Evolutionary conservation across 225 moss, liverwort and hornwort species (phyloP).

Genomic region (Anthoceros angustus): DNA sequence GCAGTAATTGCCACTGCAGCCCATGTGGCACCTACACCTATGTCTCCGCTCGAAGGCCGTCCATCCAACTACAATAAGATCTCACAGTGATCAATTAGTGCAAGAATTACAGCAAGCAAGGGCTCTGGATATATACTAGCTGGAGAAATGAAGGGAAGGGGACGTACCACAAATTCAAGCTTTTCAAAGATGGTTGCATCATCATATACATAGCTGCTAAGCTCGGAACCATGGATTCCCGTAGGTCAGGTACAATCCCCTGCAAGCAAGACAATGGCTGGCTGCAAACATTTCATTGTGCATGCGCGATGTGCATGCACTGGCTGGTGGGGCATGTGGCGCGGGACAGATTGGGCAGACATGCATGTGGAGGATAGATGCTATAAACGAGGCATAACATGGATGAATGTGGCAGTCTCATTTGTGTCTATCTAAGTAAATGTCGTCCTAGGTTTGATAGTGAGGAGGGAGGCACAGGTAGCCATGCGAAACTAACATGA

Average conservation of each 20-base stretch:
- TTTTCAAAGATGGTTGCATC: conserved; percentile 44
- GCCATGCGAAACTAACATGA: too few species aligned
- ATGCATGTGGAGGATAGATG: too few species aligned
- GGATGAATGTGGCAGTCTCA: too few species aligned
- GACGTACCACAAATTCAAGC: conserved; percentile 90
- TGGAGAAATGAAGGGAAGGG: conserved; percentile 5
- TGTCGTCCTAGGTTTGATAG: too few species aligned
- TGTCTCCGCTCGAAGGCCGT: conserved; percentile 98
- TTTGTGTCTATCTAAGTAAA: too few species aligned
- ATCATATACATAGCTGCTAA: conserved; percentile 45
- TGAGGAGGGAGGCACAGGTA: too few species aligned
- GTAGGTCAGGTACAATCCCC: conserved; percentile 89
- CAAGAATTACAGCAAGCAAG: neutral
- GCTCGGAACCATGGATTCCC: conserved; percentile 48
- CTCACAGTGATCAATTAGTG: neutral
- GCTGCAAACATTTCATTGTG: neutral
- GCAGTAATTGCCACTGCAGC: conserved; percentile 54
- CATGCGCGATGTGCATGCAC: too few species aligned
- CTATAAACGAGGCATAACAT: too few species aligned
- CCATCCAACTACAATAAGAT: conserved; percentile 46
- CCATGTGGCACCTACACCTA: conserved; percentile 75
- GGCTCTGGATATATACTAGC: neutral
- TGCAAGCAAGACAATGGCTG: conserved; percentile 16
- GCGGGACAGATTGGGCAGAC: too few species aligned
- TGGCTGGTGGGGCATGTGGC: too few species aligned